Base-by-base conservation (phyloP, 306 rosid species). In the Pyrus communis region DNA sequence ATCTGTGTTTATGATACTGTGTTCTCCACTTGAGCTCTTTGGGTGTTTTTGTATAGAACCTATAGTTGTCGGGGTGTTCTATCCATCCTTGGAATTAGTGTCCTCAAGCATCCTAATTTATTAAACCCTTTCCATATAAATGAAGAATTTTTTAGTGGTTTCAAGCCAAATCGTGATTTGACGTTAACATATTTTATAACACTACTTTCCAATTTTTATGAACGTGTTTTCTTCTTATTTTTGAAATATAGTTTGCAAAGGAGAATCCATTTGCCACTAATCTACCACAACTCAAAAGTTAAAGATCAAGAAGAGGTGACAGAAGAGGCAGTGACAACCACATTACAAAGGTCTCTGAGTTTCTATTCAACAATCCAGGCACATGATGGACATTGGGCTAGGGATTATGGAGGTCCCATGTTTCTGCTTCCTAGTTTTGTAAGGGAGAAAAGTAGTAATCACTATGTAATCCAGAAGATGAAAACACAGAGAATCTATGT, bases 361-460 rank as follows among this genome's bases (percentile, higher is more conserved):
- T 82, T 82, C 70, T 75, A 82, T 70, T 82, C 86, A 17, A 69
- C 83, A 54, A 82, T 82, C 38, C 80, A 82, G 70, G 86, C 82
- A 35, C 51, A 82, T 31, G 86, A 82, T 54, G 83, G 86, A 27
- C 83, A 69, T 30, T 82, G 86, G 86, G 74, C 83, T 19, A 77
- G 80, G 57, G 86, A 82, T 57, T 82, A 74, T 63, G 83, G 80
- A 10, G 86, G 86, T 35, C 86, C 86, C 2, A 78, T 78, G 86
- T 82, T 82, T 75, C 70, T 82, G 65, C 64, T 79, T 64, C 83
- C 83, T 62, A 80, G 86, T n/a, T 55, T 35, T 9, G 86, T 82
- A 69, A 63, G 70, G 18, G n/a, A 35, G 73, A 51, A 42, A 66
- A 51, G 40, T 54, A 18, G 31, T 43, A 64, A 51, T 19, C 35